A percentile compares a stretch with the other conserved stretches of the same genome.
Evolutionary conservation across 345 rosid genomes (phyloP).

Genomic region (Reutealis trisperma): DNA sequence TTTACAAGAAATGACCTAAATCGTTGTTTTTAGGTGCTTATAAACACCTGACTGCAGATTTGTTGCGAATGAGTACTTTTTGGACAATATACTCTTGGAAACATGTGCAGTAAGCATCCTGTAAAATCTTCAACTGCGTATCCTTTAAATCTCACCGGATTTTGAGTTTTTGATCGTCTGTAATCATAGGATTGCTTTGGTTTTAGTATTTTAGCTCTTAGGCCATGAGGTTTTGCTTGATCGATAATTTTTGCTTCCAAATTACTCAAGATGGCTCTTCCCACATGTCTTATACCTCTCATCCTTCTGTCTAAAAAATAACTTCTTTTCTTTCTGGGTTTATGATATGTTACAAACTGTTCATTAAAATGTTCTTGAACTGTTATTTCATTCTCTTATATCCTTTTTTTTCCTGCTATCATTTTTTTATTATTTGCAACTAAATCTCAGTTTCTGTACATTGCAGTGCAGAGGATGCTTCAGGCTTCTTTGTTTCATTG

Average conservation of each 20-base stretch:
- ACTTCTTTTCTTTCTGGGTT: not conserved
- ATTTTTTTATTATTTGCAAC: conserved; percentile 7
- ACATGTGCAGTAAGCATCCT: not conserved
- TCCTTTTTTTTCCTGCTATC: not conserved
- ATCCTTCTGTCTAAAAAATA: not conserved
- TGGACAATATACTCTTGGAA: not conserved
- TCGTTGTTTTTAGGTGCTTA: not conserved
- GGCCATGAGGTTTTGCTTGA: not conserved
- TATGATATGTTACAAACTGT: not conserved
- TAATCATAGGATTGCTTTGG: not conserved
- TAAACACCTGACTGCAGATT: not conserved
- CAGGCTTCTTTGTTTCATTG: conserved; percentile 91
- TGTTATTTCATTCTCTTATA: not conserved
- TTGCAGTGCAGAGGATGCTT: conserved; percentile 95
- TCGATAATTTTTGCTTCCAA: not conserved
- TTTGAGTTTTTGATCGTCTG: not conserved
- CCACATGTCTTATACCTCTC: not conserved
- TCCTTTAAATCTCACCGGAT: not conserved
- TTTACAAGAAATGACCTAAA: not conserved
- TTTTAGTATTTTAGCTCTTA: not conserved
- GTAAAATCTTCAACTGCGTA: not conserved
- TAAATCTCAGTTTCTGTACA: conserved; percentile 18
- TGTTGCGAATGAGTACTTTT: not conserved
- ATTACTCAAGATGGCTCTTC: not conserved
- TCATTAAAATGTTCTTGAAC: not conserved